Evolutionary conservation across 2,329 filamentous ascomycete species (phyloP), one percentile per base, ranked within the genome.

Genomic region (Biscogniauxia mediterranea): DNA sequence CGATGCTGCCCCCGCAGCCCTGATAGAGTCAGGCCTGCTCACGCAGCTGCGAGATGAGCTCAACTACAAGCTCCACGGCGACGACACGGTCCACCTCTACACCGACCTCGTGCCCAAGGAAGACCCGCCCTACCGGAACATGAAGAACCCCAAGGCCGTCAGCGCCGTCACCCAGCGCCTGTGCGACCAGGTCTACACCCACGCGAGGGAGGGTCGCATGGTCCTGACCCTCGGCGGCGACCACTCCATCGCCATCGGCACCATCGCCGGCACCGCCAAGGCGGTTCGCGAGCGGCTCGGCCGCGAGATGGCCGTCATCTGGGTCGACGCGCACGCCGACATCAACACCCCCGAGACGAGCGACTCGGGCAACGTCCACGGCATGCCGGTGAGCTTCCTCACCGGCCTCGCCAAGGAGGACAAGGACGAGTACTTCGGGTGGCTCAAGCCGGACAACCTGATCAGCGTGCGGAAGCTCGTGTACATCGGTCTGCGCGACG

Each of bases 241-340:
- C 79, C 95, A 99, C 82, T 93, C 89, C 66, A 96, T 99, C 73
- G 95, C 95, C 65, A 96, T 99, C 70, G 95, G 95, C 65, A 96
- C 92, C 54, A 87, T 99, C 69, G 89, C 90, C 26, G 95, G 95
- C 50, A 92, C 90, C 1, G 91, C 93, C 42, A 91, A 89, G 79
- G 95, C 94, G 0, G 89, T 92, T 50, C 87, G 91, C 61, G 93
- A 99, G 82, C 82, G 94, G 19, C 80, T 96, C 61, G 86, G 81
- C 52, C 84, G 89, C 59, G 94, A 98, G 70, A 88, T 97, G 65
- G 95, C 93, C 13, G 92, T 99, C 61, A 96, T 99, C 76, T 99
- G 95, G 95, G 95, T 99, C 32, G 95, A 99, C 77, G 95, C 95
- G 25, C 95, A 99, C 77, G 90, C 94, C 58, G 95, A 99, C 77